A percentile compares a stretch with the other conserved stretches of the same genome.
phyloP scores from a whole-genome alignment of 2,329 filamentous ascomycete species.

The Hymenoscyphus linearis region DNA sequence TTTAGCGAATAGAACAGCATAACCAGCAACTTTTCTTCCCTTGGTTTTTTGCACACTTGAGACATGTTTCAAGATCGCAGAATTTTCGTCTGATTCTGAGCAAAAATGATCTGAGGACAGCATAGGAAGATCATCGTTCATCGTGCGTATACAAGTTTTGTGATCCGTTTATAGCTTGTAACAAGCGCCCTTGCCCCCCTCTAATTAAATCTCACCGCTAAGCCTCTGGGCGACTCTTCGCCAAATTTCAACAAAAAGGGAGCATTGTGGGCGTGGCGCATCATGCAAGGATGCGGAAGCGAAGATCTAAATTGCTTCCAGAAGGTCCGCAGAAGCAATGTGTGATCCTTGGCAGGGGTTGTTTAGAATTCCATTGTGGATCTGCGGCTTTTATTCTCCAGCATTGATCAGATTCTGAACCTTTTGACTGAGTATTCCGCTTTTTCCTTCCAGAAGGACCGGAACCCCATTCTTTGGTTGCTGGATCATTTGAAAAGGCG shows the following conservation, averaged over 20 bases:
- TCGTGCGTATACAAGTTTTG: neutral
- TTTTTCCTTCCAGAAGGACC: neutral
- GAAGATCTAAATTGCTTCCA: conserved; percentile 10
- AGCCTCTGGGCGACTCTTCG: neutral
- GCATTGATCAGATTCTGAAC: neutral
- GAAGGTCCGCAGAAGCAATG: conserved; percentile 6
- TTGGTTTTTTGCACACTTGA: neutral
- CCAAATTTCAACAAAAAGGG: conserved; percentile 3
- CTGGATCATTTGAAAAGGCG: no score
- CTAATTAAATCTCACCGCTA: neutral
- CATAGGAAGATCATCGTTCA: neutral
- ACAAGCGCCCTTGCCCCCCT: neutral
- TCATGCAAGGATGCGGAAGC: conserved; percentile 8
- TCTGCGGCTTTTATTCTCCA: neutral
- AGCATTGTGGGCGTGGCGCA: conserved; percentile 2
- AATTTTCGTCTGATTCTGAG: conserved; percentile 6
- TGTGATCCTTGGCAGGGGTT: neutral
- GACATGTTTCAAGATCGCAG: conserved; percentile 3
- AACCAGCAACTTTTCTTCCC: neutral
- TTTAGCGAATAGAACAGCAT: neutral
- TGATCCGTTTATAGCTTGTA: neutral
- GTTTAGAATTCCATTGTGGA: neutral
- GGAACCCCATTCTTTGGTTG: no score
- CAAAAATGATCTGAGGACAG: neutral
- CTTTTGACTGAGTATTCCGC: neutral